phyloP scores from a whole-genome alignment of 495 filamentous ascomycete species.

The Thermothielavioides terrestris region DNA sequence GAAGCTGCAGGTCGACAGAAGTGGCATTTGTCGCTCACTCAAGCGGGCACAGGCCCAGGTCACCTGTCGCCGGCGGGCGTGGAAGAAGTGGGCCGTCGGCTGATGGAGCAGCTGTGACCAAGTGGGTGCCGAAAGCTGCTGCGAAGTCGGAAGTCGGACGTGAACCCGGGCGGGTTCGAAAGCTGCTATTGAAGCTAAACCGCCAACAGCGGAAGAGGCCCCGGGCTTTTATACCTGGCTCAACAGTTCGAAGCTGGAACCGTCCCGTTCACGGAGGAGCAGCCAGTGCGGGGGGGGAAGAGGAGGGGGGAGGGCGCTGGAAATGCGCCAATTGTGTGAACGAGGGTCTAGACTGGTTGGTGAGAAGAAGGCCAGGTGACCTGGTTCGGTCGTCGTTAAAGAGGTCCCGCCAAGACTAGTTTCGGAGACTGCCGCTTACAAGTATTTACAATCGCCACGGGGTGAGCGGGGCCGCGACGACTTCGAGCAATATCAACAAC shows the following conservation, averaged over 20 bases:
- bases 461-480: too few species aligned
- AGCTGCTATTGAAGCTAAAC: not conserved
- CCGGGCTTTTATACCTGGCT: not conserved
- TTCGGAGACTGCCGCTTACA: too few species aligned
- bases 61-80: conserved; percentile 1
- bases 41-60: conserved; percentile 1
- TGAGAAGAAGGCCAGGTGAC: conserved; percentile 19
- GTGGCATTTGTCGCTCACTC: conserved; percentile 1
- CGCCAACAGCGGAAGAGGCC: conserved; percentile 7
- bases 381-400: conserved; percentile 17
- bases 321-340: conserved; percentile 4
- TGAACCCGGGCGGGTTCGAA: not conserved
- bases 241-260: not conserved
- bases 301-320: not conserved
- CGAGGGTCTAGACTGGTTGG: conserved; percentile 12
- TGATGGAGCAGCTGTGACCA: not conserved
- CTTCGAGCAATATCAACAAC: too few species aligned
- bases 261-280: not conserved
- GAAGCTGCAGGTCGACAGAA: conserved; percentile 16
- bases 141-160: conserved; percentile 1
- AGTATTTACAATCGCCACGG: too few species aligned
- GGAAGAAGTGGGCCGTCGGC: conserved; percentile 4
- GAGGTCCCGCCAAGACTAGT: too few species aligned
- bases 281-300: not conserved
- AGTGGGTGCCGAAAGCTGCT: conserved; percentile 1